Conservation (phyloP, 1,139 yeast species). For the Spathaspora sp. region DNA sequence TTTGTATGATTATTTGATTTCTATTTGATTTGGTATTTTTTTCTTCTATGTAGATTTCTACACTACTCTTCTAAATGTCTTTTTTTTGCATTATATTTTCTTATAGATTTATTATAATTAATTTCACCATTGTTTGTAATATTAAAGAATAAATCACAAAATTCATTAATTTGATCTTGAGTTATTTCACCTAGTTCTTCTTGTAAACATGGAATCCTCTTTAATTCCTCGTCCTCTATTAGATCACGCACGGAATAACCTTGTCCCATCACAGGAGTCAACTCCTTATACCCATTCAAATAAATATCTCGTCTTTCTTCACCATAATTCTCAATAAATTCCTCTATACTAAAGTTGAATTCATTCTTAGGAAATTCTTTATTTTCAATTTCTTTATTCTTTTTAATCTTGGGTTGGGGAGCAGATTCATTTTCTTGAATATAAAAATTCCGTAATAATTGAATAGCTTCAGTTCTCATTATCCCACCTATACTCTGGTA, state of each 20-base stretch:
- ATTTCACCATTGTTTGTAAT: slow-evolving; percentile 26
- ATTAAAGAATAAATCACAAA: slow-evolving; percentile 32
- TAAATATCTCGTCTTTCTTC: slow-evolving; percentile 19
- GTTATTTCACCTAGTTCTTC: slow-evolving; percentile 15
- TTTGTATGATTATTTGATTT: no score
- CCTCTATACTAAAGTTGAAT: slow-evolving; percentile 18
- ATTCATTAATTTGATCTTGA: slow-evolving; percentile 23
- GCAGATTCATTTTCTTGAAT: slow-evolving; percentile 82
- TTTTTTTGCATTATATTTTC: slow-evolving; percentile 21
- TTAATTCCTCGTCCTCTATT: slow-evolving; percentile 18
- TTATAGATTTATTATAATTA: slow-evolving; percentile 22
- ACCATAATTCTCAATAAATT: slow-evolving; percentile 31
- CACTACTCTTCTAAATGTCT: slow-evolving; percentile 4
- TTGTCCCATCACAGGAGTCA: slow-evolving; percentile 28
- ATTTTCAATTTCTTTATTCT: slow-evolving; percentile 69
- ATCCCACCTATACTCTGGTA: slow-evolving; percentile 77
- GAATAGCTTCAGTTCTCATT: slow-evolving; percentile 76
- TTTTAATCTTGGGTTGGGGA: slow-evolving; percentile 76
- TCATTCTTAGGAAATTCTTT: slow-evolving; percentile 56
- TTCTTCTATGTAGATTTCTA: neutral
- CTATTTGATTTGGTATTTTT: no score
- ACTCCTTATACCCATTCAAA: slow-evolving; percentile 19
- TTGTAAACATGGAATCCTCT: slow-evolving; percentile 23
- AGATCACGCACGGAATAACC: slow-evolving; percentile 29
- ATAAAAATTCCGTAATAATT: slow-evolving; percentile 78